Evolutionary conservation across 257 asterid species (phyloP).

Genomic region (Ilex aquifolium): DNA sequence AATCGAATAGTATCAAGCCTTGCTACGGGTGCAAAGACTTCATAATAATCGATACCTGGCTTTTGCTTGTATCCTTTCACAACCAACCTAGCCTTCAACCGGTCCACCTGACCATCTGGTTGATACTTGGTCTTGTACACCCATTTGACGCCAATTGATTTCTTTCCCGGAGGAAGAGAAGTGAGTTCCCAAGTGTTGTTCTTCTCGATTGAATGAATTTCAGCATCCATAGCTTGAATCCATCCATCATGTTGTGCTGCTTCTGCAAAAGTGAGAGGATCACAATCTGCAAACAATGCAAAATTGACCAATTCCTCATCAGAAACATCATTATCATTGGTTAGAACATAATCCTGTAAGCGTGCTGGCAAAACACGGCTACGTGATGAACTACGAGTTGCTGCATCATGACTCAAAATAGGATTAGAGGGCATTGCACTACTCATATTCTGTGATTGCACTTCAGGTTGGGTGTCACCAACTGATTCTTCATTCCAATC

Average conservation of each 20-base stretch:
- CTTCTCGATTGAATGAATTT: not conserved
- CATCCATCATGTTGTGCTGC: not conserved
- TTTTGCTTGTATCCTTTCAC: not conserved
- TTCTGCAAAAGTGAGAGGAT: not conserved
- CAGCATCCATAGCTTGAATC: not conserved
- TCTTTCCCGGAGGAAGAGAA: not conserved
- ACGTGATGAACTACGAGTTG: not conserved
- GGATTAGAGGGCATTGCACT: too few species aligned
- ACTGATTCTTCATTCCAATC: not conserved
- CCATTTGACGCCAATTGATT: slow-evolving; percentile 3
- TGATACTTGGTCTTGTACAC: not conserved
- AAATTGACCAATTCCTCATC: not conserved
- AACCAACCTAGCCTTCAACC: not conserved
- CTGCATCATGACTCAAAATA: too few species aligned
- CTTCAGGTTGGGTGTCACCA: not conserved
- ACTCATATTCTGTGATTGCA: too few species aligned
- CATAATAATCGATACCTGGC: not conserved
- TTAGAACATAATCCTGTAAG: not conserved
- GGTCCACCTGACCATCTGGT: not conserved
- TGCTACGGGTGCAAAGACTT: not conserved
- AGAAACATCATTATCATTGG: not conserved
- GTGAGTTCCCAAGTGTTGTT: not conserved
- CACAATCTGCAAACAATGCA: not conserved
- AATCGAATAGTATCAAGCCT: not conserved
- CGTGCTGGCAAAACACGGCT: not conserved